Conservation (phyloP, 164 flowering plant species). For the Nelumbo lutea region DNA sequence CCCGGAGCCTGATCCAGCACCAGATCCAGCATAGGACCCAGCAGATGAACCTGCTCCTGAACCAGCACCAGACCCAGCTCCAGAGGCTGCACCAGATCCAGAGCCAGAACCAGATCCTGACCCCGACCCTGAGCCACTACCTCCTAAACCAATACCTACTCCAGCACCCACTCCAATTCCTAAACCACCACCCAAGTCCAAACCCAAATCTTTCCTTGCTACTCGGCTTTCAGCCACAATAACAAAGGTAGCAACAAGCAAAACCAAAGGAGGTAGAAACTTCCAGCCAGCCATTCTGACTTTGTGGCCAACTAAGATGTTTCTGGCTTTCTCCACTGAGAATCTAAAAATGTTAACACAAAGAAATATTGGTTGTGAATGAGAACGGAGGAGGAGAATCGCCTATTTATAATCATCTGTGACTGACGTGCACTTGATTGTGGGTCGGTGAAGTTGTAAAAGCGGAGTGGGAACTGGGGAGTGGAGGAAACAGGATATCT, state of each 20-base stretch:
- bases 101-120: not conserved
- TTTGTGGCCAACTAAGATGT: not conserved
- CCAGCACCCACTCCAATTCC: constrained; percentile 18
- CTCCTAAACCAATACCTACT: constrained; percentile 16
- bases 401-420: not conserved
- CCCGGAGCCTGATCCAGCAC: not conserved
- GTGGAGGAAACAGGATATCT: not conserved
- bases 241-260: constrained; percentile 12
- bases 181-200: constrained; percentile 21
- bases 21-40: not conserved
- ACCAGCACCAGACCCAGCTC: constrained; percentile 7
- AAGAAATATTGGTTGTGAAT: not conserved
- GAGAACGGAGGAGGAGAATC: not conserved
- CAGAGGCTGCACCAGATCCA: constrained; percentile 5
- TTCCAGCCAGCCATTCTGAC: constrained; percentile 11
- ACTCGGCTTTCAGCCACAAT: constrained; percentile 20
- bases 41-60: not conserved
- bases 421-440: too few species aligned
- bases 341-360: not conserved
- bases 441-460: too few species aligned
- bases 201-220: constrained; percentile 27
- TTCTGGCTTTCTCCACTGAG: not conserved
- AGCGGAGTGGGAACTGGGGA: too few species aligned
- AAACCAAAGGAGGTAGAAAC: constrained; percentile 3
- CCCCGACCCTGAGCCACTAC: constrained; percentile 7